Conservation (phyloP, 164 flowering plant species). For the Aristolochia californica region DNA sequence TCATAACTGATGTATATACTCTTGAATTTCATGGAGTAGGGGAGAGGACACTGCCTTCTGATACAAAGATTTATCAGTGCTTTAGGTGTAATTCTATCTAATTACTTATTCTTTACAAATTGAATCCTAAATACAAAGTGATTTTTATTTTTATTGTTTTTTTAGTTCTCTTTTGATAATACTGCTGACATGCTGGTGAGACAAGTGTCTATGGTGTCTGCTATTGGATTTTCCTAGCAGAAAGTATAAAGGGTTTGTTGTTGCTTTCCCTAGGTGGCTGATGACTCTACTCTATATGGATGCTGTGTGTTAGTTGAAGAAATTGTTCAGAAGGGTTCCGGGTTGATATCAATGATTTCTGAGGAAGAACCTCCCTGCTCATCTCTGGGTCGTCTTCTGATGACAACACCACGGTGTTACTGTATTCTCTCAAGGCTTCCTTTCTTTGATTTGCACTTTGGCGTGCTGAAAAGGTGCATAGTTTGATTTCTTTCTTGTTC, state of each 20-base stretch:
- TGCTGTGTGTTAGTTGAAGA: conserved; percentile 94
- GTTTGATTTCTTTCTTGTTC: neutral
- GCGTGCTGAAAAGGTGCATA: conserved; percentile 69
- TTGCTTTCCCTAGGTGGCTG: conserved; percentile 61
- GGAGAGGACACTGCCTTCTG: no score
- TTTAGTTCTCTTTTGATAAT: no score
- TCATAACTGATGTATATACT: no score
- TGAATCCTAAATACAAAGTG: no score
- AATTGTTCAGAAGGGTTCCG: conserved; percentile 72
- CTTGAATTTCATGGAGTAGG: no score
- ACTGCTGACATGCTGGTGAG: neutral
- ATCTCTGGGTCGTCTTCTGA: conserved; percentile 49
- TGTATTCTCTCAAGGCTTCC: conserved; percentile 97
- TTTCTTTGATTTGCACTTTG: conserved; percentile 88
- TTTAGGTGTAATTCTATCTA: no score
- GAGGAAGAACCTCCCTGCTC: conserved; percentile 36
- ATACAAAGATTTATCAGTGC: no score
- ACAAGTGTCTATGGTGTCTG: neutral
- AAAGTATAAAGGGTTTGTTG: neutral
- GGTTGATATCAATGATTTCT: conserved; percentile 68
- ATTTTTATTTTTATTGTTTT: no score
- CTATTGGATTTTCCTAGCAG: neutral
- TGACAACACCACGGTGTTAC: conserved; percentile 91
- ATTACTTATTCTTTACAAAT: no score
- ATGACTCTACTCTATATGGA: conserved; percentile 92